Evolutionary conservation across 352 stramenopile species (phyloP).

Genomic region (Phytophthora nicotianae): DNA sequence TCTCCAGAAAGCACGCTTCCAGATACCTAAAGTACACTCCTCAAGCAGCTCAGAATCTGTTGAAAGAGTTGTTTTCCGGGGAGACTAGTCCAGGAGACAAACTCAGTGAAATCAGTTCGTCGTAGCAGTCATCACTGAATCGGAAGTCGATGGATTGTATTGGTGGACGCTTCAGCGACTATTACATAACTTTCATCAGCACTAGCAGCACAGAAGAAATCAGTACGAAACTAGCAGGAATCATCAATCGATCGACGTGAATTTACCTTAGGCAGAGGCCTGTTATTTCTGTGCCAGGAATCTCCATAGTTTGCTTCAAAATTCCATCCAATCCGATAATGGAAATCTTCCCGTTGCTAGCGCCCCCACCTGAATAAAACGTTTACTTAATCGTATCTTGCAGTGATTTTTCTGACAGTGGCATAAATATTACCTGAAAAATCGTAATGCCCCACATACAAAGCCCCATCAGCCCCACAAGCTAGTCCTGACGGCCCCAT

Average conservation of each 20-base stretch:
- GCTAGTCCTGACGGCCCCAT: conserved; percentile 79
- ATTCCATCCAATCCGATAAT: conserved; percentile 58
- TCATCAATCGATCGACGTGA: not conserved
- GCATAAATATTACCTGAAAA: conserved; percentile 76
- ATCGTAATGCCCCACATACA: conserved; percentile 89
- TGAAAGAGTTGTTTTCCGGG: conserved; percentile 85
- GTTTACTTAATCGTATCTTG: too few relatives aligned
- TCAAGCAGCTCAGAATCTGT: conserved; percentile 75
- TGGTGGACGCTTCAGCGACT: conserved; percentile 81
- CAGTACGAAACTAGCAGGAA: conserved; percentile 1
- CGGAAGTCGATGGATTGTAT: conserved; percentile 61
- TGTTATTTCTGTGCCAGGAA: conserved; percentile 76
- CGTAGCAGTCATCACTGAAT: conserved; percentile 32
- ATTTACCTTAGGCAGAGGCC: conserved; percentile 75
- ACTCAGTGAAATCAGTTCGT: conserved; percentile 24
- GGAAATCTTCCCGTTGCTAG: conserved; percentile 63
- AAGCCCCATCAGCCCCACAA: conserved; percentile 53
- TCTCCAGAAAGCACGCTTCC: conserved; percentile 92
- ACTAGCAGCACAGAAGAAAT: conserved; percentile 30
- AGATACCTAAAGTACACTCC: conserved; percentile 91
- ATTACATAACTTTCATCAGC: conserved; percentile 61
- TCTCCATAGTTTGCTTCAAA: conserved; percentile 52
- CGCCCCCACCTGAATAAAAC: conserved; percentile 33
- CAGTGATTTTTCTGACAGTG: too few relatives aligned
- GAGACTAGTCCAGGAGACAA: conserved; percentile 37